Evolutionary conservation across 768 basidiomycete species (phyloP), one percentile per base, ranked within the genome.

Genomic region (Suillus subalutaceus): DNA sequence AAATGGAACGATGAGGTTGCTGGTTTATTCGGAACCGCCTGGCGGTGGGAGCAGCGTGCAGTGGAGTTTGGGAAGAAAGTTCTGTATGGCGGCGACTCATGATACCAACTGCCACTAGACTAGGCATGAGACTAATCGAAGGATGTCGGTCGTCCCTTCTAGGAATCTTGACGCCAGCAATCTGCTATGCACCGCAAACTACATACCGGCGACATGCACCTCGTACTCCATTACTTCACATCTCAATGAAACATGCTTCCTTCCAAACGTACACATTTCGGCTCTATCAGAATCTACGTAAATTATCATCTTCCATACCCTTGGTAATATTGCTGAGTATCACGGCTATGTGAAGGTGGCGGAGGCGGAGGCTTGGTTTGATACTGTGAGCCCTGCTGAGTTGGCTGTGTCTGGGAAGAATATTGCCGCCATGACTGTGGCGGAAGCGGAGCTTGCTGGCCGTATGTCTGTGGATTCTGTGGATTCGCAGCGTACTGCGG

Each of bases 1-100:
- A 79, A 74, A 59, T 90, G 89, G 89, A 90, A 90, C 70, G 75
- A 81, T 16, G 83, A 90, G 67, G 70, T 90, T 23, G 86, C 81
- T 6, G 72, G 71, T 46, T 66, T 85, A 30, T 85, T 84, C 65
- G 69, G 74, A 26, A 80, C 82, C 15, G 77, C 83, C 63, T 75
- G 80, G 32, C 75, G 75, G 41, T 83, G 82, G 80, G 87, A 88
- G 64, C 79, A 72, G 41, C 79, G 78, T 7, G 81, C 79, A 38
- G 77, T 78, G 55, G 82, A 79, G 7, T 85, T 85, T 86, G 83
- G 85, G 30, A 73, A 73, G 69, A 81, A 72, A 53, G 59, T 82
- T 65, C 57, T 88, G 61, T 85, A 86, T 70, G 84, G 85, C 23
- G 69, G 67, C 26, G 62, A 67, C 38, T 44, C 68, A 46, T 59